A percentile compares a stretch with the other conserved stretches of the same genome.
These are phyloP conservation scores for Sclerotinia nivalis DNA, from an alignment of 2,329 filamentous ascomycete genomes.

Conservation along the genomic window DNA sequence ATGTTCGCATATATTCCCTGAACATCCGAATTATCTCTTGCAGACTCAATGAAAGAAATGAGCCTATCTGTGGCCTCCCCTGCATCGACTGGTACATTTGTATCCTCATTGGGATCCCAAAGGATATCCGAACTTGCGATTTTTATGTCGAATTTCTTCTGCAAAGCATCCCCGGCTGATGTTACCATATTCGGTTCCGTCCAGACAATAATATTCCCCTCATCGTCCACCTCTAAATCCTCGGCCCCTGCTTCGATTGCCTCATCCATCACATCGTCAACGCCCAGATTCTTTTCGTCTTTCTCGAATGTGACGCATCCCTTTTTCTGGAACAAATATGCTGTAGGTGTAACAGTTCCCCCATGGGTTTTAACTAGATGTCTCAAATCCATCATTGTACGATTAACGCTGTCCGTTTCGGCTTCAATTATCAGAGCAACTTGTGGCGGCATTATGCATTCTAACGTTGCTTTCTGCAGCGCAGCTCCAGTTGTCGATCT, in stretches of 20 bases:
- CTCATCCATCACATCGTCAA: slow-evolving; percentile 73
- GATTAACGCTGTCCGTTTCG: slow-evolving; percentile 78
- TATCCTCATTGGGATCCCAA: slow-evolving; percentile 82
- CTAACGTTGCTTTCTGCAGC: slow-evolving; percentile 76
- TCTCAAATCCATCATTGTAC: slow-evolving; percentile 73
- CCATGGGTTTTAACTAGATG: slow-evolving; percentile 68
- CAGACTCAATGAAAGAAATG: slow-evolving; percentile 56
- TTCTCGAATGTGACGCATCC: slow-evolving; percentile 72
- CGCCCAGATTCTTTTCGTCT: slow-evolving; percentile 50
- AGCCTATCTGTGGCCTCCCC: slow-evolving; percentile 58
- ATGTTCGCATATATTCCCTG: slow-evolving; percentile 79
- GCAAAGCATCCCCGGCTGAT: slow-evolving; percentile 63
- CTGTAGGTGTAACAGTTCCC: slow-evolving; percentile 70
- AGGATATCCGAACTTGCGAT: slow-evolving; percentile 78
- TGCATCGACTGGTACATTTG: slow-evolving; percentile 63
- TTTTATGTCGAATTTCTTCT: slow-evolving; percentile 62
- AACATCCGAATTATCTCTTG: slow-evolving; percentile 71
- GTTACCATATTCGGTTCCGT: slow-evolving; percentile 67
- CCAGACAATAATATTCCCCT: slow-evolving; percentile 71
- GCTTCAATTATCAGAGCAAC: slow-evolving; percentile 81
- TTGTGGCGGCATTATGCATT: slow-evolving; percentile 72
- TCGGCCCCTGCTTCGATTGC: slow-evolving; percentile 83
- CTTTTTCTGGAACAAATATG: slow-evolving; percentile 81
- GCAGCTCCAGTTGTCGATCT: slow-evolving; percentile 70
- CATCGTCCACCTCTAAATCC: slow-evolving; percentile 66